These are phyloP conservation scores for Starmerella davenportii DNA, from an alignment of 805 yeast genomes.

Conservation along the genomic window DNA sequence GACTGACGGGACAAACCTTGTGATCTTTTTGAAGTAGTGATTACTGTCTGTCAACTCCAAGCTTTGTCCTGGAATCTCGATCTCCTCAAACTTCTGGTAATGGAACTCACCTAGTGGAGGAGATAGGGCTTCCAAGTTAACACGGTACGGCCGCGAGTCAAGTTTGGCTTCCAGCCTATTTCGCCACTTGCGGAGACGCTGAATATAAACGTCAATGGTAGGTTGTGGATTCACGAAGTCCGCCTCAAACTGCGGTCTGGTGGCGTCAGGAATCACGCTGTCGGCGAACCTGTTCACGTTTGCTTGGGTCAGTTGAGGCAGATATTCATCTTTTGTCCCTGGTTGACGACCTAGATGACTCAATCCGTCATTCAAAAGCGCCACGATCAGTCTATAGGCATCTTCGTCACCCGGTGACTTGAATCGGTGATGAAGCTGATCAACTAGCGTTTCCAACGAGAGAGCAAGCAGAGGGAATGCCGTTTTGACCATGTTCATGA, in stretches of 20 bases:
- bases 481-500: slow-evolving; percentile 86
- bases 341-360: slow-evolving; percentile 74
- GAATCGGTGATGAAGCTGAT: slow-evolving; percentile 84
- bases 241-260: slow-evolving; percentile 73
- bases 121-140: slow-evolving; percentile 74
- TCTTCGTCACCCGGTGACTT: slow-evolving; percentile 91
- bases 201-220: slow-evolving; percentile 69
- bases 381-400: slow-evolving; percentile 83
- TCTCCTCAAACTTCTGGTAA: slow-evolving; percentile 93
- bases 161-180: slow-evolving; percentile 79
- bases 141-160: slow-evolving; percentile 63
- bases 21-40: slow-evolving; percentile 81
- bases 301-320: slow-evolving; percentile 83
- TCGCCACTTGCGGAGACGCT: slow-evolving; percentile 76
- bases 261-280: slow-evolving; percentile 73
- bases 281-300: slow-evolving; percentile 81
- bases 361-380: slow-evolving; percentile 80
- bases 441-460: slow-evolving; percentile 84
- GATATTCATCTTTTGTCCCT: slow-evolving; percentile 66
- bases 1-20: slow-evolving; percentile 73
- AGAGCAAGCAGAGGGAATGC: slow-evolving; percentile 88
- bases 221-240: slow-evolving; percentile 82
- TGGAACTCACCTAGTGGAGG: slow-evolving; percentile 95
- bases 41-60: slow-evolving; percentile 73
- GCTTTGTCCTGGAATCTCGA: slow-evolving; percentile 95